Evolutionary conservation across 768 basidiomycete genomes (phyloP), one percentile per base, ranked within the genome.

Genomic region (Auriscalpium microsporum): DNA sequence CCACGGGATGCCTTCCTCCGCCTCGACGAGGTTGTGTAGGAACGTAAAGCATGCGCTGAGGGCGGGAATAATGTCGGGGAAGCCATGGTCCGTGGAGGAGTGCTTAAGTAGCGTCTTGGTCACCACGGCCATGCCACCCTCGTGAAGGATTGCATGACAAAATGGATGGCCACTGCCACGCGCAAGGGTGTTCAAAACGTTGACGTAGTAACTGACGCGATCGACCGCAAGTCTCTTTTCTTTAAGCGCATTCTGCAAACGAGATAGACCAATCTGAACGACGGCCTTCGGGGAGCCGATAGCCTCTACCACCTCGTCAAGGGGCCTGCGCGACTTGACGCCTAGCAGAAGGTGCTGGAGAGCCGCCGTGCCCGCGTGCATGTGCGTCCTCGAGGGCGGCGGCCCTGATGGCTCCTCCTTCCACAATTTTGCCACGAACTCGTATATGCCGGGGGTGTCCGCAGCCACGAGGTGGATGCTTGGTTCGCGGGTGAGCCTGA

Each of bases 1-100:
- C 71, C 71, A 74, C 2, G 69, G 70, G 56, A 72, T 71, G n/a
- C 73, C 72, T 48, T 72, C 71, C 8, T 69, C 70, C 0, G 71
- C 69, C 52, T 71, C 67, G 28, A 73, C 61, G 49, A 67, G 71
- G 62, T 73, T 73, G 11, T 56, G 49, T 7, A 73, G 61, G 55
- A 68, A 71, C 3, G 65, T 67, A 40, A 73, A 66, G 0, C 61
- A 59, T 10, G 67, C 58, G 10, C 69, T 57, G 54, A 70, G 60
- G 13, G 66, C 63, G 19, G 65, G 62, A 5, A 70, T 52, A 9
- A 69, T 61, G 17, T 37, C 60, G 16, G 37, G 57, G 17, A 61
- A 59, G 10, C 23, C 21, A 0, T 59, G 57, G 1, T 59, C 58
- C 17, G 70, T 56, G 13, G 61, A 37, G 10, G 60, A 62, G 9